Evolutionary conservation across 768 basidiomycete species (phyloP).

Genomic region (Trametes meyenii): DNA sequence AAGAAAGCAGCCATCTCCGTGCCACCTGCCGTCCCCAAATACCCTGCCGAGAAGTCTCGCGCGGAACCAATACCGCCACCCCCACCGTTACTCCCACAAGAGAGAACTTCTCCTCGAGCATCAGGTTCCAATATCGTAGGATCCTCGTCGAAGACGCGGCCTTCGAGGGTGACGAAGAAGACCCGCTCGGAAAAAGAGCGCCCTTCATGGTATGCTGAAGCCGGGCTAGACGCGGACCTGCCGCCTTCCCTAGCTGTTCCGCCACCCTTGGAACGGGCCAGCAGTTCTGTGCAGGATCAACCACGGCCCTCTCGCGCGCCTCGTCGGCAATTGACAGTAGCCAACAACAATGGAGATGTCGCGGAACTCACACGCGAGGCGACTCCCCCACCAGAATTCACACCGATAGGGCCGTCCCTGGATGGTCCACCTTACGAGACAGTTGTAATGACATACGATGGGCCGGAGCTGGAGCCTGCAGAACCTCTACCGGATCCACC

Average conservation of each 20-base stretch:
- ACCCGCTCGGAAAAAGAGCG: conserved; percentile 22
- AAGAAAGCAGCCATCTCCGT: background rate
- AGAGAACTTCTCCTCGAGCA: background rate
- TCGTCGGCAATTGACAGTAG: conserved; percentile 7
- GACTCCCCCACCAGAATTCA: conserved; percentile 45
- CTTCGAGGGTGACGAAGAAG: conserved; percentile 42
- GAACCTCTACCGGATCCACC: conserved; percentile 8
- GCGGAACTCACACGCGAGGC: conserved; percentile 5
- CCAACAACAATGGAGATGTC: conserved; percentile 6
- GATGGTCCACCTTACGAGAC: conserved; percentile 44
- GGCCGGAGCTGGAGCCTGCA: conserved; percentile 23
- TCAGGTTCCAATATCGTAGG: background rate
- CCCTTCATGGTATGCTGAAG: conserved; percentile 37
- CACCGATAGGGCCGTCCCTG: conserved; percentile 37
- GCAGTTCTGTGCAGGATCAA: background rate
- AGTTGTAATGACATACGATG: conserved; percentile 29
- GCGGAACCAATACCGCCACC: background rate
- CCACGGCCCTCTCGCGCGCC: background rate
- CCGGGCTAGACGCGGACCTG: conserved; percentile 26
- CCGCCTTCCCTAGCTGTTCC: background rate
- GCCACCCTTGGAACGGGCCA: background rate
- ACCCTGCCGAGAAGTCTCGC: background rate
- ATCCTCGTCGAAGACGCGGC: conserved; percentile 28
- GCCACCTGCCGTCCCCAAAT: background rate
- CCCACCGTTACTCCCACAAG: background rate